Conservation (phyloP, 139 green algal genomes). For the Tetradesmus obliquus region DNA sequence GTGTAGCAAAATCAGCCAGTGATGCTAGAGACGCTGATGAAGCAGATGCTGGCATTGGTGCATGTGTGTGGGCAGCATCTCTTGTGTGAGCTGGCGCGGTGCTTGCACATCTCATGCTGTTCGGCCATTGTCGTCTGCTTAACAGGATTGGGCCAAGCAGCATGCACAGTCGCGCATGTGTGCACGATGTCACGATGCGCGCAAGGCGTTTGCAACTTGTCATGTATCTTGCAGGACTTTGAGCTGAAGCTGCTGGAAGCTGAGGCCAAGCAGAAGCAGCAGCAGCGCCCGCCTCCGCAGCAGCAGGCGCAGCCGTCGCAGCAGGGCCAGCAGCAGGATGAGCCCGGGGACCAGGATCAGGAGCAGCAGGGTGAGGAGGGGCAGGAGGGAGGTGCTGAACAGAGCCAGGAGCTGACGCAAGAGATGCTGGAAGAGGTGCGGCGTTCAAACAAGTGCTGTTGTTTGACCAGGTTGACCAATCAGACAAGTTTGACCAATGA, state of each 20-base stretch:
- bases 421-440: constrained; percentile 57
- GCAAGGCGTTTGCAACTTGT: not conserved
- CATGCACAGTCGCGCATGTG: not conserved
- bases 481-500: too few relatives aligned
- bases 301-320: constrained; percentile 43
- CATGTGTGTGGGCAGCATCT: too few relatives aligned
- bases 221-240: constrained; percentile 44
- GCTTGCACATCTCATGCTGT: too few relatives aligned
- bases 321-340: constrained; percentile 20
- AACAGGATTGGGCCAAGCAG: too few relatives aligned
- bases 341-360: constrained; percentile 20
- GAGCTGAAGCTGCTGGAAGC: constrained; percentile 56
- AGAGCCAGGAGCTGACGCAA: constrained; percentile 56
- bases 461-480: constrained; percentile 2
- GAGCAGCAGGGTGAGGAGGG: constrained; percentile 47
- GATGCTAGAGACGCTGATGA: too few relatives aligned
- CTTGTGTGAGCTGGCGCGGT: too few relatives aligned
- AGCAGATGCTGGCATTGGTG: not conserved
- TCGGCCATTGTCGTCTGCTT: too few relatives aligned
- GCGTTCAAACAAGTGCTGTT: not conserved
- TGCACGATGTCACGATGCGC: not conserved
- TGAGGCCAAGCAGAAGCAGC: constrained; percentile 42
- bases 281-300: constrained; percentile 28
- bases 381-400: constrained; percentile 41
- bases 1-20: too few relatives aligned